Evolutionary conservation across 2,329 filamentous ascomycete species (phyloP), one percentile per base, ranked within the genome.

Genomic region (Scopulariopsis brevicaulis): DNA sequence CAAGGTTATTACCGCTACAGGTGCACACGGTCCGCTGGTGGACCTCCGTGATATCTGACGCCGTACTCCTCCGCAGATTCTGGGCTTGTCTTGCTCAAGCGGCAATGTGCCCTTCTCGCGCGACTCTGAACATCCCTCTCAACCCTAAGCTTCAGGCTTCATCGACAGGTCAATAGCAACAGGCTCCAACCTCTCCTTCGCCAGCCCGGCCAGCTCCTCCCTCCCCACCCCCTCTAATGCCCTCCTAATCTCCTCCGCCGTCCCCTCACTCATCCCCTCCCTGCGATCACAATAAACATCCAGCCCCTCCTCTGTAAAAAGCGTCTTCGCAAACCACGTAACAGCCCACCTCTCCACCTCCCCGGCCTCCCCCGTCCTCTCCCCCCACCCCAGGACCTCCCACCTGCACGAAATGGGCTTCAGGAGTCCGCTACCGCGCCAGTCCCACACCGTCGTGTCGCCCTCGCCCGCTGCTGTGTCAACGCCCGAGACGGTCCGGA

Each of bases 271-370:
- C 62, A 90, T 62, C 0, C 87, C 87, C 61, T 78, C 79, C 56
- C 72, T 77, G 18, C 78, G 75, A 63, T 87, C 78, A 53, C 82
- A 84, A 69, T 93, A 94, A 11, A 95, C 71, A 71, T 96, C 90
- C 34, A 96, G 66, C 0, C 90, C 90, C 59, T 90, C 88, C 62
- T 87, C 86, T 7, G 90, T 94, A 64, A 96, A 95, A 52, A 92
- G 64, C 25, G 89, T 95, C 66, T 88, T 85, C 62, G 86, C 85
- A 70, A 96, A 96, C 78, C 86, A 93, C 4, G 89, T 95, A 15
- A 96, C 88, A 1, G 82, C 83, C 88, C 89, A 96, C 64, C 79
- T 77, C 69, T 83, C 80, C 54, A 64, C 68, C 10, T 65, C 68
- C 1, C 71, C 71, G 35, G 69, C 74, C 15, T 71, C 68, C 24